Percentiles rank a stretch among this genome's conserved stretches.
Conservation (phyloP, 306 rosid species). For the Ziziphus jujuba region DNA sequence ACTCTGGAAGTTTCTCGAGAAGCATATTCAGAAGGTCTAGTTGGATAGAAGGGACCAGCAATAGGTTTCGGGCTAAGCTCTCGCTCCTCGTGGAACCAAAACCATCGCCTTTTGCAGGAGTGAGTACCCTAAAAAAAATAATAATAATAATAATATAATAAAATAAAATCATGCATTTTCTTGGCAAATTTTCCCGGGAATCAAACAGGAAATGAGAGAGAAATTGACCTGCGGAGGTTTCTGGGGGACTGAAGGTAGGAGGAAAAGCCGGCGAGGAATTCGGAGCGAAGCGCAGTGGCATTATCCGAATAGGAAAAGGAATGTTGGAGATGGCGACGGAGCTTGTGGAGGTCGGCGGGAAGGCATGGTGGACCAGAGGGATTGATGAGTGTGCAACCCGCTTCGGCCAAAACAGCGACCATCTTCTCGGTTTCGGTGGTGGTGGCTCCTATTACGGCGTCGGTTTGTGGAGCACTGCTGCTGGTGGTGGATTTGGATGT, state of each 20-base stretch:
- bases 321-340: constrained; percentile 40
- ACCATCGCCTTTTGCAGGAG: constrained; percentile 14
- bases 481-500: constrained; percentile 24
- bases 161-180: neutral
- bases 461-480: constrained; percentile 4
- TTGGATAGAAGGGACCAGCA: constrained; percentile 36
- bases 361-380: constrained; percentile 41
- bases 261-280: constrained; percentile 37
- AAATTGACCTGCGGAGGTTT: constrained; percentile 34
- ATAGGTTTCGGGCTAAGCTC: constrained; percentile 33
- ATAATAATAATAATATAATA: neutral
- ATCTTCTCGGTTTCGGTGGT: constrained; percentile 16
- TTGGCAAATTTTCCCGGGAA: neutral
- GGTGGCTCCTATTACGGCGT: constrained; percentile 11
- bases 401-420: constrained; percentile 35
- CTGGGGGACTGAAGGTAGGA: constrained; percentile 19
- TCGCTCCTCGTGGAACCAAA: constrained; percentile 26
- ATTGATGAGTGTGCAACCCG: constrained; percentile 40
- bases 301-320: constrained; percentile 29
- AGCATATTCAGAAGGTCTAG: constrained; percentile 34
- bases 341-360: constrained; percentile 35
- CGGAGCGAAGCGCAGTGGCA: constrained; percentile 27
- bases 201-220: neutral
- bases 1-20: constrained; percentile 45
- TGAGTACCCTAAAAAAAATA: constrained; percentile 27